Base-by-base conservation (phyloP, 1,284 basidiomycete genomes). In the Ceraceosorus guamensis region DNA sequence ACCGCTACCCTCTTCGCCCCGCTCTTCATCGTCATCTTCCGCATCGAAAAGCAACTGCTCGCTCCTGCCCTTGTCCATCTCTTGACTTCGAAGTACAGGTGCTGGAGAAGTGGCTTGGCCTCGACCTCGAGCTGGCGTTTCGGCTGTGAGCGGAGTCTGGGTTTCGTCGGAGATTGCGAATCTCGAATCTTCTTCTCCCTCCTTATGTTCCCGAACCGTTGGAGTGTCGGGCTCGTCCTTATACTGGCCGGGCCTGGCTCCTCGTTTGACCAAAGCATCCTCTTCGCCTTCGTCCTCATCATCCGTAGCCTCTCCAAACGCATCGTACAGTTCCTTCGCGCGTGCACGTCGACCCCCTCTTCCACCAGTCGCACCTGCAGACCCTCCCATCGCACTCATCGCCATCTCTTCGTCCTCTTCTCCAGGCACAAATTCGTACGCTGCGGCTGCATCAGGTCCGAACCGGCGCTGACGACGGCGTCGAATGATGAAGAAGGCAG, bases 351-450 rank as follows among this genome's bases (percentile, higher is more conserved):
- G 52, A 48, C 63, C 61, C 39, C 62, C 56, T 4, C 59, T 11
- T 16, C 51, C 51, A 16, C 63, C 57, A 24, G 52, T 49, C n/a
- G 62, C 48, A 24, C 62, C 33, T 13, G 64, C 39, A 0, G 60
- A 65, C 3, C 69, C 60, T 41, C 72, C 65, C 54, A 75, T 58
- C 51, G 67, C 62, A 47, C 69, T 69, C 74, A 76, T 73, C 13
- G 67, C 63, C 33, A 71, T 14, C 13, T 33, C 57, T 13, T 61
- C 79, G 53, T 88, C 88, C 46, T 88, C 87, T 34, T 82, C 83
- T 0, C 68, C 78, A 7, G 80, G 82, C 6, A 95, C 79, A 11
- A 84, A 83, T 41, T 82, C 81, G 74, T 95, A 95, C 33, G 31
- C 44, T 46, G 53, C 18, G 57, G 52, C 68, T 8, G 46, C 63